phyloP scores from a whole-genome alignment of 225 moss, liverwort and hornwort genomes.

The Pseudisothecium myosuroides region DNA sequence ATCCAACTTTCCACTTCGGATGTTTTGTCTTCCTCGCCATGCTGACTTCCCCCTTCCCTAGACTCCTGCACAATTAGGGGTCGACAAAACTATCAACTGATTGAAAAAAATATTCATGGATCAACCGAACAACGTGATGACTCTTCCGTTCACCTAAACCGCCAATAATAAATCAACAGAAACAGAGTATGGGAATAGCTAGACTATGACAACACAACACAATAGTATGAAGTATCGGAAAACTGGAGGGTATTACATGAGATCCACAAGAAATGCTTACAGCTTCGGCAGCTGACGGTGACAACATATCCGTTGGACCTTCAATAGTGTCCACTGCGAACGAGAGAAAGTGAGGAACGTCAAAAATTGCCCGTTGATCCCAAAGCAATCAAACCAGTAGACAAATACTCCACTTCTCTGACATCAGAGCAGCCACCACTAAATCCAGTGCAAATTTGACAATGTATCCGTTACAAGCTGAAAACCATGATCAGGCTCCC shows the following conservation, averaged over 20 bases:
- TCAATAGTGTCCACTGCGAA: conserved; percentile 44
- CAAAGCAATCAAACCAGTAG: background rate
- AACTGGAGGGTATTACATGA: background rate
- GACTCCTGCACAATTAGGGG: conserved; percentile 36
- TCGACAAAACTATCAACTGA: background rate
- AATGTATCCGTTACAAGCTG: background rate
- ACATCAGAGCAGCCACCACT: background rate
- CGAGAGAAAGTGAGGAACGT: background rate
- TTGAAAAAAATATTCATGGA: background rate
- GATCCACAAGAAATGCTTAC: conserved; percentile 21
- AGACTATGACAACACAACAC: background rate
- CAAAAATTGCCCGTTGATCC: background rate
- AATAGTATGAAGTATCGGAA: background rate
- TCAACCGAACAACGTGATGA: background rate
- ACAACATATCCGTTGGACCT: conserved; percentile 39
- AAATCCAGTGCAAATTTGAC: background rate
- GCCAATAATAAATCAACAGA: background rate
- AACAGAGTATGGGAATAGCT: background rate
- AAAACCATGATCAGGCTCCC: background rate
- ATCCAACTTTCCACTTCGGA: conserved; percentile 58
- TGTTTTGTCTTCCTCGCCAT: conserved; percentile 33
- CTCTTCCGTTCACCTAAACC: background rate
- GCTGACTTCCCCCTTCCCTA: conserved; percentile 50
- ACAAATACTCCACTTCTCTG: background rate
- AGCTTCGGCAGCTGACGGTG: conserved; percentile 66